Evolutionary conservation across 2,329 filamentous ascomycete species (phyloP).

Genomic region (Incumbomyces lentus): DNA sequence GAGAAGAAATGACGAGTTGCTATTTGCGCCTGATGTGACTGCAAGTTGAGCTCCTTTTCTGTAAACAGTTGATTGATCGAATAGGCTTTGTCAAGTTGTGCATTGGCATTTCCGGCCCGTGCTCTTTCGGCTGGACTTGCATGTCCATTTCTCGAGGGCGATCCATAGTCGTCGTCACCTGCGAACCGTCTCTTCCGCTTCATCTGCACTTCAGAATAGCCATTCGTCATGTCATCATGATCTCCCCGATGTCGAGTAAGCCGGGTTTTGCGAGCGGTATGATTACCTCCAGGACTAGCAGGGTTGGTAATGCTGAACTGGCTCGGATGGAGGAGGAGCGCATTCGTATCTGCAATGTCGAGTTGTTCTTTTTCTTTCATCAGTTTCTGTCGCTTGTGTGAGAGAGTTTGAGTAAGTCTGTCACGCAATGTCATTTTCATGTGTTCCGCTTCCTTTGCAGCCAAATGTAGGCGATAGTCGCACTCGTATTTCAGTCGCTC

Average conservation of each 20-base stretch:
- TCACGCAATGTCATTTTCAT: conserved; percentile 51
- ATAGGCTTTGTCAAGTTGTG: conserved; percentile 50
- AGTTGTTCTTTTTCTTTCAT: conserved; percentile 57
- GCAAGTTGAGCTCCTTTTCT: conserved; percentile 54
- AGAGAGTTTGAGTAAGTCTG: conserved; percentile 48
- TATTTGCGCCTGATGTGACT: conserved; percentile 50
- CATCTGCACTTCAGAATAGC: conserved; percentile 39
- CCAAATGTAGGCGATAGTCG: conserved; percentile 50
- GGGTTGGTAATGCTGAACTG: conserved; percentile 57
- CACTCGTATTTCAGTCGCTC: conserved; percentile 47
- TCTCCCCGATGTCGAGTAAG: conserved; percentile 49
- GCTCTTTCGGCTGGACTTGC: conserved; percentile 40
- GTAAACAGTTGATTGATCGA: conserved; percentile 56
- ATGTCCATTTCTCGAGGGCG: conserved; percentile 43
- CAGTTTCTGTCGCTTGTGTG: conserved; percentile 46
- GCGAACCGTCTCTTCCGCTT: conserved; percentile 50
- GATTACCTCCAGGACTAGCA: conserved; percentile 50
- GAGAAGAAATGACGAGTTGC: conserved; percentile 50
- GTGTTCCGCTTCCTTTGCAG: conserved; percentile 52
- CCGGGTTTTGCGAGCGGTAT: conserved; percentile 52
- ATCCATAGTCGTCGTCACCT: conserved; percentile 47
- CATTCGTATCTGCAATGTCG: conserved; percentile 56
- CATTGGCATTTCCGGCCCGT: conserved; percentile 39
- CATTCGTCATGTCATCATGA: conserved; percentile 41
- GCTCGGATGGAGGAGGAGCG: conserved; percentile 53